A percentile compares a stretch with the other conserved stretches of the same genome.
Evolutionary conservation across 257 asterid species (phyloP).

Genomic region (Solanum medicagineum): DNA sequence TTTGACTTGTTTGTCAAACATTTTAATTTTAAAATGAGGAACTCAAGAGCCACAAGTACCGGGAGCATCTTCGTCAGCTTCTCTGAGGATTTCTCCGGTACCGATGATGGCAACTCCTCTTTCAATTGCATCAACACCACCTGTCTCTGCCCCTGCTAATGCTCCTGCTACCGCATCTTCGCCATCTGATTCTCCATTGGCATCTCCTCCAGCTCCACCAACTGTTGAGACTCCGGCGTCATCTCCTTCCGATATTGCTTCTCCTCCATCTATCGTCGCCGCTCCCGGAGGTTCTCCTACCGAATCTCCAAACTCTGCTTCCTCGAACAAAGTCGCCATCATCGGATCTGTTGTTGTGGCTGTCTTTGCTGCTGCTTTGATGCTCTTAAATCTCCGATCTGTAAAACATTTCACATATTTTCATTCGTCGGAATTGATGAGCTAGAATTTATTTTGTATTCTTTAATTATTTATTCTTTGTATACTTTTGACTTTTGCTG

Average conservation of each 20-base stretch:
- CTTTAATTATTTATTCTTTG: background rate
- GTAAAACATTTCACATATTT: background rate
- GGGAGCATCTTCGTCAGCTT: constrained; percentile 25
- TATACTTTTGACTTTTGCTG: background rate
- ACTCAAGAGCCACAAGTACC: constrained; percentile 24
- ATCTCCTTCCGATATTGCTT: constrained; percentile 5
- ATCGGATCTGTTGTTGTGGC: constrained; percentile 38
- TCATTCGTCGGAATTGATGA: background rate
- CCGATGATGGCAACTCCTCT: constrained; percentile 10
- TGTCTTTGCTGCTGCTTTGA: constrained; percentile 21
- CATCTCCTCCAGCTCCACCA: constrained; percentile 25
- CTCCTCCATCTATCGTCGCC: constrained; percentile 17
- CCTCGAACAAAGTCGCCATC: constrained; percentile 25
- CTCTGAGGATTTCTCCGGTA: constrained; percentile 20
- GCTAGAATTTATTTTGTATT: background rate
- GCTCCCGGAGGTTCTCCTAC: constrained; percentile 19
- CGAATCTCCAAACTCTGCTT: constrained; percentile 17
- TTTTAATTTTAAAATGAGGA: too few species aligned
- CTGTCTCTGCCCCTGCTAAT: background rate
- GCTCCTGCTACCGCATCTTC: background rate
- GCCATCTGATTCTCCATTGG: constrained; percentile 12
- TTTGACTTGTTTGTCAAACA: too few species aligned
- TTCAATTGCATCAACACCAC: background rate
- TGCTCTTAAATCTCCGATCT: constrained; percentile 20
- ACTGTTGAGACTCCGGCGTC: constrained; percentile 8